Evolutionary conservation across 768 basidiomycete species (phyloP).

Genomic region (Collybiopsis confluens): DNA sequence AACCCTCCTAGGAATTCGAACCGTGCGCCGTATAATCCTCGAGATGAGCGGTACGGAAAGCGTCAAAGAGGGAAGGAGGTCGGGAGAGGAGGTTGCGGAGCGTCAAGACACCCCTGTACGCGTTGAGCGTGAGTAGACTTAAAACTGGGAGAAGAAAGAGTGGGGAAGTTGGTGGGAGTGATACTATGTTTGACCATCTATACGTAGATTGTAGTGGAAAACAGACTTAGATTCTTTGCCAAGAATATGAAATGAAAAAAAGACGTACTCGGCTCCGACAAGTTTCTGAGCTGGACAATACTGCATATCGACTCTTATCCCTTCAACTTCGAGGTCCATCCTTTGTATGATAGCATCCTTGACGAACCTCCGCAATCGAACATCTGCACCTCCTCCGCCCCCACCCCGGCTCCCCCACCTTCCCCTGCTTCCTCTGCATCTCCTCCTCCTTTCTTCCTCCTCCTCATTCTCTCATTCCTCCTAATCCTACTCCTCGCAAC

Average conservation of each 20-base stretch:
- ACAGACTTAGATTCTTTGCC: neutral
- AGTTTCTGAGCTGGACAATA: too few relatives aligned
- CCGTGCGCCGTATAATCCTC: slow-evolving; percentile 13
- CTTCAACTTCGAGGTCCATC: too few relatives aligned
- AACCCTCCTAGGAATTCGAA: slow-evolving; percentile 19
- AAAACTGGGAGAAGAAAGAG: slow-evolving; percentile 13
- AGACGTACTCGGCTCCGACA: slow-evolving; percentile 11
- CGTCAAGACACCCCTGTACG: too few relatives aligned
- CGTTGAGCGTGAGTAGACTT: slow-evolving; percentile 15
- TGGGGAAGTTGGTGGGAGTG: slow-evolving; percentile 10
- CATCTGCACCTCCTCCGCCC: neutral
- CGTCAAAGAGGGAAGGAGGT: neutral
- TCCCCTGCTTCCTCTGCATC: too few relatives aligned
- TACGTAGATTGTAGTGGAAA: too few relatives aligned
- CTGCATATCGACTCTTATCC: too few relatives aligned
- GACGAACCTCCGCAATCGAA: slow-evolving; percentile 14
- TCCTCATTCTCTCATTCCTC: too few relatives aligned
- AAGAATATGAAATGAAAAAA: neutral
- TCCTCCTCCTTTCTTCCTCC: too few relatives aligned
- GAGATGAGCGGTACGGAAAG: slow-evolving; percentile 14
- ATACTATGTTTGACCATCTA: slow-evolving; percentile 7
- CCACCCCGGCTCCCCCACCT: too few relatives aligned
- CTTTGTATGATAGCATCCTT: too few relatives aligned
- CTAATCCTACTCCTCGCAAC: too few relatives aligned
- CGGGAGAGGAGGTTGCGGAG: too few relatives aligned